Evolutionary conservation across 352 stramenopile genomes (phyloP), one percentile per base, ranked within the genome.

Genomic region (Phytophthora uliginosa): DNA sequence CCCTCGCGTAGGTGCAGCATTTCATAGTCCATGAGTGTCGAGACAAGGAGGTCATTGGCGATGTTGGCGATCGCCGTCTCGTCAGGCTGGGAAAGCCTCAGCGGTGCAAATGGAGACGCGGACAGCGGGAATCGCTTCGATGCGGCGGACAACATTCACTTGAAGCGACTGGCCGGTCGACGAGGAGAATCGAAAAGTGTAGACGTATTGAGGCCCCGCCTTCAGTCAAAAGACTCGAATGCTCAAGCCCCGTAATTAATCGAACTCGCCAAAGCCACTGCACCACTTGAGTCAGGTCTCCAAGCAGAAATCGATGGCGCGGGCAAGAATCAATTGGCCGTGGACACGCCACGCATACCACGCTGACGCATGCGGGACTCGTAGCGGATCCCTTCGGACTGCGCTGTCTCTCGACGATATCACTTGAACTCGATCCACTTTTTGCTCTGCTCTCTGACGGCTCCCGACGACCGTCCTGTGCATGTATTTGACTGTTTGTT

Each of bases 21-120:
- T 38, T 82, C 75, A 50, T 82, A 82, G 57, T 82, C 68, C 24
- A 47, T 55, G 28, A 82, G 33, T 1, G 75, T 72, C 42, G 77
- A 66, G 18, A 61, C 54, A 40, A 82, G 51, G 47, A 82, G 36
- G n/a, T 59, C 57, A 38, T 55, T 54, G 42, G 67, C 67, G 60
- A 74, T 60, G 22, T 53, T 59, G n/a, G 33, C 33, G 54, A 70
- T 54, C 17, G 60, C 47, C 10, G 22, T n/a, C 48, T 74, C 54
- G 28, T 74, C 67, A 0, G 65, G 42, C 22, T 61, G 47, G 3
- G 57, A 59, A 12, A 73, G 57, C 18, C 56, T 13, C 12, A 73
- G 57, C 20, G 48, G 52, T 17, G 63, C 31, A 33, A 76, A 76
- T 50, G 58, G 63, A 0, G 42, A 57, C 26, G 42, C 38, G 15